Base-by-base conservation (phyloP, 805 yeast species). In the Hanseniaspora hatyaiensis region DNA sequence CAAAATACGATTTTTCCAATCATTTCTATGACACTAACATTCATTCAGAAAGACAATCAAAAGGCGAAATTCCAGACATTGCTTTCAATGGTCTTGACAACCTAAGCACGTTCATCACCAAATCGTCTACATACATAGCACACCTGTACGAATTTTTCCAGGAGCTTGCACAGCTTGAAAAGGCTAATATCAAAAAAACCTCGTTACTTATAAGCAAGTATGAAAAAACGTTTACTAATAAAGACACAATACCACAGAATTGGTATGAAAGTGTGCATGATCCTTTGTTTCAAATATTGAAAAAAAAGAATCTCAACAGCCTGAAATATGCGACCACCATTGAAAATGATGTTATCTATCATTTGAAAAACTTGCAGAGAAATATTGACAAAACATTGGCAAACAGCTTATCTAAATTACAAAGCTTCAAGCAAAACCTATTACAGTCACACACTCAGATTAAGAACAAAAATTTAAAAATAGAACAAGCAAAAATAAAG, bases 181-280 rank as follows among this genome's bases (percentile, higher is more conserved):
- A 58, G 49, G 63, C 59, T 47, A 60, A 57, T 40, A 53, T 64
- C 3, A 55, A 65, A 48, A 53, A 65, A 45, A 34, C 58, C n/a
- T 59, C 64, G 20, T 65, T 65, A 12, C 53, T 62, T 18, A 54
- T 57, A 40, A 55, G 52, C 26, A 63, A 59, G 48, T 43, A 50
- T 6, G 54, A 52, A 32, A 60, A 59, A 34, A 38, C 57, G 38
- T 51, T 50, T 9, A 41, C 40, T 1, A 48, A 51, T 41, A 36
- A 24, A 8, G 41, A 36, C 6, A 57, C 63, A 2, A 66, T 62
- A 16, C 63, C 52, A 41, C 64, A 64, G 3, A 54, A 55, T n/a
- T 36, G 63, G 46, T 51, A 52, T 8, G 37, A 41, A 29, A 48
- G 11, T 13, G 43, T 41, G 6, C 41, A 40, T n/a, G 54, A 52